Conservation (phyloP, 495 filamentous ascomycete genomes). For the Bathelium albidoporum region DNA sequence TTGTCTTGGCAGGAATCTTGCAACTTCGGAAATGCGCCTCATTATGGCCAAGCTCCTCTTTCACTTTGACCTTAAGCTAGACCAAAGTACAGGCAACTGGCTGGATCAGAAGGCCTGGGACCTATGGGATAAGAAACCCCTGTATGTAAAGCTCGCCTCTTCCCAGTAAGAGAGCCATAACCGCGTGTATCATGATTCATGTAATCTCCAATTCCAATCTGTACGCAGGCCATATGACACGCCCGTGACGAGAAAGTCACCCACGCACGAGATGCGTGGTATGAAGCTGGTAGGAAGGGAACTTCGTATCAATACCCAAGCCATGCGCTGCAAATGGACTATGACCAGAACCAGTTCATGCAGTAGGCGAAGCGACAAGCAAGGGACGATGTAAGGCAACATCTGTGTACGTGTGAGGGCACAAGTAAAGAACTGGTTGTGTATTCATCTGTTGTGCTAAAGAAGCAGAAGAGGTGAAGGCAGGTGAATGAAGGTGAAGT, state of each 20-base stretch:
- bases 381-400: not conserved
- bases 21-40: constrained; percentile 24
- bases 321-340: not conserved
- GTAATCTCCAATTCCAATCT: not conserved
- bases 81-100: constrained; percentile 4
- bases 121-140: not conserved
- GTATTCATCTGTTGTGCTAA: too few species aligned
- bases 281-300: not conserved
- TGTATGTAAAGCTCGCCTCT: not conserved
- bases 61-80: constrained; percentile 14
- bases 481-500: too few species aligned
- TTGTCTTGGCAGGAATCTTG: constrained; percentile 20
- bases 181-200: not conserved
- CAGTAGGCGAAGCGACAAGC: not conserved
- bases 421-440: too few species aligned
- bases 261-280: not conserved
- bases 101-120: not conserved
- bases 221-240: not conserved
- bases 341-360: not conserved
- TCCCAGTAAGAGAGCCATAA: not conserved
- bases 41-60: constrained; percentile 14
- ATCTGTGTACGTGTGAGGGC: too few species aligned
- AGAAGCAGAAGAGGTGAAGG: too few species aligned
- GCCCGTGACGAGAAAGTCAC: not conserved
- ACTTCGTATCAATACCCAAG: not conserved